Conservation (phyloP, 1,139 yeast species). For the Yamadazyma sp. region DNA sequence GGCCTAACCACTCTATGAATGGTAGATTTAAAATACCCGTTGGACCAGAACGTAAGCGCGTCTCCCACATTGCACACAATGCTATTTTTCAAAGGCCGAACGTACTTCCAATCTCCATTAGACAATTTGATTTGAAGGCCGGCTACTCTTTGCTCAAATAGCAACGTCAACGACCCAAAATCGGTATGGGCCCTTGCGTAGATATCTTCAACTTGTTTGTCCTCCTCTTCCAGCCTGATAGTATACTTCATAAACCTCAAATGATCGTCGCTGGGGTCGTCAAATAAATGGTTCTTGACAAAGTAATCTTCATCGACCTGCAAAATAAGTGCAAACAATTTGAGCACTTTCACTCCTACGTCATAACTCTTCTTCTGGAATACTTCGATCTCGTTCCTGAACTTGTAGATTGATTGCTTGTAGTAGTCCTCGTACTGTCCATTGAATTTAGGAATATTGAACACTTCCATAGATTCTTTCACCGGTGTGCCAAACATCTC, state of each 20-base stretch:
- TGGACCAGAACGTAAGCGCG: slow-evolving; percentile 32
- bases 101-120: slow-evolving; percentile 30
- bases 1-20: slow-evolving; percentile 33
- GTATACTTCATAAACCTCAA: slow-evolving; percentile 33
- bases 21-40: slow-evolving; percentile 33
- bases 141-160: slow-evolving; percentile 30
- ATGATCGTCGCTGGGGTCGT: slow-evolving; percentile 34
- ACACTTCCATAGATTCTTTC: slow-evolving; percentile 29
- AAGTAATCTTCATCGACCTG: slow-evolving; percentile 33
- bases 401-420: slow-evolving; percentile 23
- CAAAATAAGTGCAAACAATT: slow-evolving; percentile 30
- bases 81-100: slow-evolving; percentile 28
- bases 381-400: slow-evolving; percentile 19
- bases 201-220: slow-evolving; percentile 26
- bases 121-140: slow-evolving; percentile 27
- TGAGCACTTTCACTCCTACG: slow-evolving; percentile 25
- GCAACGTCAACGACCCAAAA: slow-evolving; percentile 29
- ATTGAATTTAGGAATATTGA: slow-evolving; percentile 36
- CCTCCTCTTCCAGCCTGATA: slow-evolving; percentile 26
- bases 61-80: slow-evolving; percentile 34
- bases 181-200: slow-evolving; percentile 36
- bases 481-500: slow-evolving; percentile 28
- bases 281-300: slow-evolving; percentile 27
- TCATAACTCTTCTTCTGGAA: slow-evolving; percentile 25
- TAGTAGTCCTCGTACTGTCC: slow-evolving; percentile 24